phyloP scores from a whole-genome alignment of 1,284 basidiomycete genomes.

The Cryptococcus sp. region DNA sequence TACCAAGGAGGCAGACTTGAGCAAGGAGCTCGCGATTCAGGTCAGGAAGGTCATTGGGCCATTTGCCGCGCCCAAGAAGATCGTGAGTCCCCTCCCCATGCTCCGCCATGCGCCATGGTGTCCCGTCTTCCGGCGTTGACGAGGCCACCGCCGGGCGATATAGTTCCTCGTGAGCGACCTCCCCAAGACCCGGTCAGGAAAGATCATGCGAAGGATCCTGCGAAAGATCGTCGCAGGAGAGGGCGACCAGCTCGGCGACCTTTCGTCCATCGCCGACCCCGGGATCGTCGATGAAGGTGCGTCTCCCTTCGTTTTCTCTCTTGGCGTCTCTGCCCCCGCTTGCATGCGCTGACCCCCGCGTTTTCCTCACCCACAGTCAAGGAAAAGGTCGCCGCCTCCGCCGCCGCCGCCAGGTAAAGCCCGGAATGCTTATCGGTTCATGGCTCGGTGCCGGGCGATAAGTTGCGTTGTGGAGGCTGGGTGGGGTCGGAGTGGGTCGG shows the following conservation, averaged over 20 bases:
- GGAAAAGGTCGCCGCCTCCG: conserved; percentile 12
- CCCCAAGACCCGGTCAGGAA: conserved; percentile 96
- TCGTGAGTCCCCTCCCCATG: conserved; percentile 45
- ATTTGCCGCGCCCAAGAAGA: conserved; percentile 91
- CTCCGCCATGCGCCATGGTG: too few relatives aligned
- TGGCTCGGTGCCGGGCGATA: not conserved
- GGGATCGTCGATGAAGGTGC: conserved; percentile 76
- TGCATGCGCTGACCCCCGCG: not conserved
- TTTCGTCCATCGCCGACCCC: conserved; percentile 85
- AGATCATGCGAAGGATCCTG: conserved; percentile 91
- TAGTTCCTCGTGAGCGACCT: conserved; percentile 74
- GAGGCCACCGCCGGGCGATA: not conserved
- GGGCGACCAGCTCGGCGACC: conserved; percentile 87
- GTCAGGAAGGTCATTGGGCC: conserved; percentile 95
- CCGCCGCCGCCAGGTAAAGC: not conserved
- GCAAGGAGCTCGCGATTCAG: conserved; percentile 88
- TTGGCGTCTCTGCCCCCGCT: not conserved
- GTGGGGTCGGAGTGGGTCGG: not conserved
- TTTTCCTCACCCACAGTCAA: conserved; percentile 23
- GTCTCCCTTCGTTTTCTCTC: conserved; percentile 52
- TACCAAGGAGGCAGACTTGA: conserved; percentile 65
- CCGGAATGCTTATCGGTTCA: not conserved
- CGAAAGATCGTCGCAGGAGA: conserved; percentile 94
- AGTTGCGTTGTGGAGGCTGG: not conserved
- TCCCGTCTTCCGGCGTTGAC: not conserved